Evolutionary conservation across 164 flowering plant species (phyloP).

Genomic region (Magnolia officinalis): DNA sequence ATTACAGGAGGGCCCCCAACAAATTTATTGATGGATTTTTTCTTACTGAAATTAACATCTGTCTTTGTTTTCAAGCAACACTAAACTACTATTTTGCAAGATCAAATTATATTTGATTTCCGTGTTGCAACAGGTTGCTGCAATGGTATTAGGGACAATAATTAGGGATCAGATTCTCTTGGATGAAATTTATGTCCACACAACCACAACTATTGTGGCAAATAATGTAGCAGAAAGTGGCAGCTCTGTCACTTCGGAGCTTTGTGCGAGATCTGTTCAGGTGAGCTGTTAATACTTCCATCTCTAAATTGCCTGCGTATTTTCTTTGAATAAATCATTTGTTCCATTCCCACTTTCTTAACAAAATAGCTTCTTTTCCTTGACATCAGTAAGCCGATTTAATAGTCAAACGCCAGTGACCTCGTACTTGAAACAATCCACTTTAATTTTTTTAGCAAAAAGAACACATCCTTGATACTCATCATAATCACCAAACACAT

Average conservation of each 20-base stretch:
- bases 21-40: too few species aligned
- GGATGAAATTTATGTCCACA: constrained; percentile 11
- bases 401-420: background rate
- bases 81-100: background rate
- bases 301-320: background rate
- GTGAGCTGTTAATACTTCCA: constrained; percentile 1
- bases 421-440: background rate
- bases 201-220: constrained; percentile 12
- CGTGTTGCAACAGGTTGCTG: constrained; percentile 2
- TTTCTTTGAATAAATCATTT: background rate
- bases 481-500: background rate
- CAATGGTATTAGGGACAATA: constrained; percentile 5
- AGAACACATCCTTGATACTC: background rate
- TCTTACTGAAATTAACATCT: too few species aligned
- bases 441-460: background rate
- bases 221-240: constrained; percentile 14
- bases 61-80: too few species aligned
- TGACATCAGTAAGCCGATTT: background rate
- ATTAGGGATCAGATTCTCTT: constrained; percentile 7
- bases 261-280: constrained; percentile 5
- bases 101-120: background rate
- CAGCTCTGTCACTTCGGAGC: constrained; percentile 8
- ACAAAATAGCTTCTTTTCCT: background rate
- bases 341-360: background rate
- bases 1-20: too few species aligned